These are phyloP conservation scores for Filobasidium uniguttulatum DNA, from an alignment of 1,284 basidiomycete species.

Conservation along the genomic window DNA sequence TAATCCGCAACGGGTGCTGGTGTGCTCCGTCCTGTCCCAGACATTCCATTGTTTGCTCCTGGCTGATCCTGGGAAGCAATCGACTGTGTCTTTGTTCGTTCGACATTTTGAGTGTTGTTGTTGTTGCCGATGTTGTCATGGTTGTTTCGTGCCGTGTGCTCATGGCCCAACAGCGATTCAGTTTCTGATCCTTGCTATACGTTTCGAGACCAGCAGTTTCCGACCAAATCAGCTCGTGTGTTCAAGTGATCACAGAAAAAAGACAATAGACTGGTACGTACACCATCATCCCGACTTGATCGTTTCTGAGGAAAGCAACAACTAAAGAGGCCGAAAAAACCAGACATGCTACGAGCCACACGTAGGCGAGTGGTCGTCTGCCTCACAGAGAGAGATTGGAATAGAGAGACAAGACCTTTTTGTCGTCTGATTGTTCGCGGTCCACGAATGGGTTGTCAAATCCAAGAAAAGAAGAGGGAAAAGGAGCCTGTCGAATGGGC, in stretches of 20 bases:
- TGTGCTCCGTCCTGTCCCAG: no score
- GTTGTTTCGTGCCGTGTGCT: not conserved
- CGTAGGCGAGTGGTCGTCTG: no score
- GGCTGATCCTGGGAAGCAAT: not conserved
- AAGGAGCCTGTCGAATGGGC: no score
- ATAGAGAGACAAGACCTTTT: no score
- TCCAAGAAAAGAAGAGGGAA: no score
- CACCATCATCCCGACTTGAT: not conserved
- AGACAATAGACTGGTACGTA: no score
- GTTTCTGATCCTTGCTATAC: not conserved
- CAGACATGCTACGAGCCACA: not conserved
- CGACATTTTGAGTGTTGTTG: not conserved
- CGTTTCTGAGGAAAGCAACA: conserved; percentile 2
- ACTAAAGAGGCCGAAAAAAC: not conserved
- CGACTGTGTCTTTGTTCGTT: not conserved
- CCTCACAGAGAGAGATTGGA: no score
- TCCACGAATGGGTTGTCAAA: no score
- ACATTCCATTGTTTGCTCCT: no score
- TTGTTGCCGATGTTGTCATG: not conserved
- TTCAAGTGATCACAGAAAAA: not conserved
- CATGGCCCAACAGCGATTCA: not conserved
- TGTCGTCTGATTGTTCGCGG: no score
- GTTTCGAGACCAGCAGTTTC: no score
- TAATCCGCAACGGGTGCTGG: not conserved
- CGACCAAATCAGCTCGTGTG: not conserved